A percentile compares a stretch with the other conserved stretches of the same genome.
Evolutionary conservation across 495 filamentous ascomycete genomes (phyloP).

Genomic region (Penicillium goetzii): DNA sequence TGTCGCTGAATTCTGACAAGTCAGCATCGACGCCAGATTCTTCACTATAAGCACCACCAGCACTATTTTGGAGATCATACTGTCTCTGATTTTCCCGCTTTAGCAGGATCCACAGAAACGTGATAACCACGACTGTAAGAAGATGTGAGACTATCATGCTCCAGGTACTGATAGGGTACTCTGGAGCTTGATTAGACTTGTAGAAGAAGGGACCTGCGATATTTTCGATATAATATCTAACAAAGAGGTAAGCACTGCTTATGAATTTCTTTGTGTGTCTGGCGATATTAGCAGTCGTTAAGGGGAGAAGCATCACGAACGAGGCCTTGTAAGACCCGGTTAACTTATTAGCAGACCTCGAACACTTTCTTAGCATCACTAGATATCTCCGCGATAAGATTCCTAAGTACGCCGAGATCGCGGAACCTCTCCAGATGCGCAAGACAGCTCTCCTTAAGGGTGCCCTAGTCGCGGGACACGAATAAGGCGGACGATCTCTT

Average conservation of each 20-base stretch:
- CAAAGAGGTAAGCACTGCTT: neutral
- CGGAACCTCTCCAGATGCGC: too few species aligned
- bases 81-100: neutral
- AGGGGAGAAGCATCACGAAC: neutral
- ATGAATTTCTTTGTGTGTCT: neutral
- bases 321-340: neutral
- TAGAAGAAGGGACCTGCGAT: neutral
- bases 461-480: too few species aligned
- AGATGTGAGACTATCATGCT: neutral
- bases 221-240: neutral
- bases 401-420: too few species aligned
- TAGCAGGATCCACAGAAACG: neutral
- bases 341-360: neutral
- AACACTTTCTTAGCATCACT: too few species aligned
- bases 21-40: neutral
- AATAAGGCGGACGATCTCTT: too few species aligned
- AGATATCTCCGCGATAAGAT: too few species aligned
- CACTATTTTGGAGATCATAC: neutral
- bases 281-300: neutral
- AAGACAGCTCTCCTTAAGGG: too few species aligned
- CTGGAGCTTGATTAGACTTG: neutral
- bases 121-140: neutral
- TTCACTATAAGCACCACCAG: neutral
- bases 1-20: neutral
- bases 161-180: neutral